phyloP scores from a whole-genome alignment of 306 rosid genomes.

The Cucurbita ficifolia region DNA sequence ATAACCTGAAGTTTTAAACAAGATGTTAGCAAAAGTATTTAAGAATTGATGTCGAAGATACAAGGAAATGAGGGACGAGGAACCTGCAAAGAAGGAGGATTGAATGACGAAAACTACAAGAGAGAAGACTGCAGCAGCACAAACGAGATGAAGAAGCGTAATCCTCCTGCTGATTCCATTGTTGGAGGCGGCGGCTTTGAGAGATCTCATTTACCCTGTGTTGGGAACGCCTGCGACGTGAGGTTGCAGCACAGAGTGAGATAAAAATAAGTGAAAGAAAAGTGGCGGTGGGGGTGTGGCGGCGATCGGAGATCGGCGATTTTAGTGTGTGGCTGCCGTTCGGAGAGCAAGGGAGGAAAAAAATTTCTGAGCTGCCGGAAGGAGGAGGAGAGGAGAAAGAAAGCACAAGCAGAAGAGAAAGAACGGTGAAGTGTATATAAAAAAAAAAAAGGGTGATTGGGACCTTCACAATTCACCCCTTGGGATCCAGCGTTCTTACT shows the following conservation, averaged over 20 bases:
- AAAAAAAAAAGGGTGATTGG: no score
- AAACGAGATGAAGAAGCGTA: conserved; percentile 49
- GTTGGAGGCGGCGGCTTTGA: conserved; percentile 22
- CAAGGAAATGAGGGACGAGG: background rate
- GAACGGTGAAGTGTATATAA: no score
- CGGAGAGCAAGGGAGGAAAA: no score
- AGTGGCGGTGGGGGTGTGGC: background rate
- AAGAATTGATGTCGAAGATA: background rate
- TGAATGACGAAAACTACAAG: conserved; percentile 61
- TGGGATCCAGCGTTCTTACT: no score
- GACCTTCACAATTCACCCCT: no score
- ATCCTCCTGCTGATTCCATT: conserved; percentile 23
- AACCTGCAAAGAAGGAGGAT: conserved; percentile 67
- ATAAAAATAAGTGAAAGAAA: background rate
- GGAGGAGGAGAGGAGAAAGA: no score
- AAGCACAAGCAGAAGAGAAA: no score
- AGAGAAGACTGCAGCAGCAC: conserved; percentile 55
- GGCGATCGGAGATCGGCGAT: no score
- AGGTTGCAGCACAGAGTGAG: no score
- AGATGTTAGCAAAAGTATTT: background rate
- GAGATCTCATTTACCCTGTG: conserved; percentile 33
- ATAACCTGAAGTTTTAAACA: conserved; percentile 24
- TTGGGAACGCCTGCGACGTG: no score
- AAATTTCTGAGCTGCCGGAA: no score
- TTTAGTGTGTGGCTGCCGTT: no score